A percentile compares a stretch with the other conserved stretches of the same genome.
Conservation (phyloP, 2,329 filamentous ascomycete genomes). For the Cladophialophora yegresii region DNA sequence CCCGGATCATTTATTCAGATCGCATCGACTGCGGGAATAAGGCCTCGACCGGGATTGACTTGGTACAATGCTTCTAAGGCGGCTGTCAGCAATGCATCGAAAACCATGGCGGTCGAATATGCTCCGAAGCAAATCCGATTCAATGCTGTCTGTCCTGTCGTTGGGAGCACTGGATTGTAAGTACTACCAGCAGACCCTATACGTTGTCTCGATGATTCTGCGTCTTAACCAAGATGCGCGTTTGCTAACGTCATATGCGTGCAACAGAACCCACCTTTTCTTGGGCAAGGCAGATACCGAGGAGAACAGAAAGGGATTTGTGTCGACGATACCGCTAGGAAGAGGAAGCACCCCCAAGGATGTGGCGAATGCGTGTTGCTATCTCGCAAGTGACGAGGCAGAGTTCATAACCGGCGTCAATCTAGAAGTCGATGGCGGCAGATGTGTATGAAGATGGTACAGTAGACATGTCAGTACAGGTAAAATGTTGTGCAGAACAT, state of each 20-base stretch:
- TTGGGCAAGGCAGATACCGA: constrained; percentile 49
- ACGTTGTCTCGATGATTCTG: background rate
- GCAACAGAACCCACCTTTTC: constrained; percentile 43
- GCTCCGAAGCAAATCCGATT: constrained; percentile 71
- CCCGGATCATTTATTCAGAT: constrained; percentile 33
- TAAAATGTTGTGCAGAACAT: too few relatives aligned
- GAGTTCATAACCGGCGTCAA: constrained; percentile 60
- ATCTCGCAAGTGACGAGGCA: constrained; percentile 70
- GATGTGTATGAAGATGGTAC: constrained; percentile 21
- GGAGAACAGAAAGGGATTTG: constrained; percentile 49
- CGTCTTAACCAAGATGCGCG: background rate
- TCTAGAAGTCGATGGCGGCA: constrained; percentile 35
- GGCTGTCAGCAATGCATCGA: constrained; percentile 64
- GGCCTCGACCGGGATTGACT: constrained; percentile 32
- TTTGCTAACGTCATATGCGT: background rate
- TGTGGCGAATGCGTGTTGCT: constrained; percentile 70
- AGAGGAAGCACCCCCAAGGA: constrained; percentile 55
- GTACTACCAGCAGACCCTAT: constrained; percentile 6
- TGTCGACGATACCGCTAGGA: constrained; percentile 48
- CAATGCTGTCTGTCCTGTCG: constrained; percentile 69
- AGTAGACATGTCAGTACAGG: background rate
- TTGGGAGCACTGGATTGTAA: constrained; percentile 64
- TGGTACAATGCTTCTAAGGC: constrained; percentile 64
- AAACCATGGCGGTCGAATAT: constrained; percentile 71
- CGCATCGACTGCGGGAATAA: constrained; percentile 31